Conservation (phyloP, 306 rosid genomes). For the Lathyrus tuberosus region DNA sequence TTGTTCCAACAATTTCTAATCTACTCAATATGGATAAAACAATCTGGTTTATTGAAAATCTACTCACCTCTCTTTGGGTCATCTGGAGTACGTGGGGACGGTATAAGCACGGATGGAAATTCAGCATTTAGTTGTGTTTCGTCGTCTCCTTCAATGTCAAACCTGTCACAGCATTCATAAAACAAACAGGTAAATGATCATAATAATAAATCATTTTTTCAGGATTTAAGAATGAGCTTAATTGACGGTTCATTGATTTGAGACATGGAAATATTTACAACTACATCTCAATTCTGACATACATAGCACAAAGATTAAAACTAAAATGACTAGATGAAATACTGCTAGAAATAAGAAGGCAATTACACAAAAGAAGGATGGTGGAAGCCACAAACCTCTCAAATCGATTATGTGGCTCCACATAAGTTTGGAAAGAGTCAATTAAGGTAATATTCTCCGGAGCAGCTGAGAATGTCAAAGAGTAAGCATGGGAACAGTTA, state of each 20-base stretch:
- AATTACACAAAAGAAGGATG: slow-evolving; percentile 14
- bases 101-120: slow-evolving; percentile 41
- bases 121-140: slow-evolving; percentile 56
- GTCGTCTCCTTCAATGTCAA: slow-evolving; percentile 74
- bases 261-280: not conserved
- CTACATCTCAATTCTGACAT: not conserved
- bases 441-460: slow-evolving; percentile 67
- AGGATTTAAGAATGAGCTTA: slow-evolving; percentile 25
- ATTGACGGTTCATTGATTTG: slow-evolving; percentile 3
- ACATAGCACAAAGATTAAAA: slow-evolving; percentile 2
- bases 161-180: slow-evolving; percentile 53
- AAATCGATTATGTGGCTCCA: slow-evolving; percentile 47
- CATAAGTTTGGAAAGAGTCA: slow-evolving; percentile 52
- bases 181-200: not conserved
- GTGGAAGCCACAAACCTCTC: slow-evolving; percentile 62
- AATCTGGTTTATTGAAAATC: slow-evolving; percentile 10
- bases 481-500: slow-evolving; percentile 32
- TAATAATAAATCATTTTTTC: slow-evolving; percentile 1
- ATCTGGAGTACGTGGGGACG: slow-evolving; percentile 63
- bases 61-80: slow-evolving; percentile 52
- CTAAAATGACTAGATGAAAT: slow-evolving; percentile 19
- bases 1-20: not conserved
- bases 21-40: not conserved
- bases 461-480: slow-evolving; percentile 52
- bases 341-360: slow-evolving; percentile 12